Conservation (phyloP, 1,284 basidiomycete genomes). For the Tilletia caries region DNA sequence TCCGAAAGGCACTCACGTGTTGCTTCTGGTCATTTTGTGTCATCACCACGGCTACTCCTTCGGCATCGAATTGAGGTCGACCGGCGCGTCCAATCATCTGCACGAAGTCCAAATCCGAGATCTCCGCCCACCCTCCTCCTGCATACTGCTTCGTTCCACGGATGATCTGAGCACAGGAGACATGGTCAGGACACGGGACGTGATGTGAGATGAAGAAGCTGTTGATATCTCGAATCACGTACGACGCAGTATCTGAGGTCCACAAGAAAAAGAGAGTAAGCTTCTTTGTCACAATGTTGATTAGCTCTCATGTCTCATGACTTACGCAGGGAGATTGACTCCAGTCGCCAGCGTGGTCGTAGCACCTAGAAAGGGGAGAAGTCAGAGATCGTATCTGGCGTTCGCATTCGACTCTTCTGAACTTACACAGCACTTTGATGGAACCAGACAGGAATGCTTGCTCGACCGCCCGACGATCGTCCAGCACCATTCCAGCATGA, state of each 20-base stretch:
- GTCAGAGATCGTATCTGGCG: neutral
- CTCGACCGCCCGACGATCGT: conserved; percentile 71
- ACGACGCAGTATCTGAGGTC: conserved; percentile 30
- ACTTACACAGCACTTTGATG: conserved; percentile 63
- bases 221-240: neutral
- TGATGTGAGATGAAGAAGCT: neutral
- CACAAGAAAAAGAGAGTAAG: neutral
- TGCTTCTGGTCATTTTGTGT: conserved; percentile 34
- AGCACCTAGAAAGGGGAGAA: conserved; percentile 24
- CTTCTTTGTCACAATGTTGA: neutral
- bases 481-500: conserved; percentile 74
- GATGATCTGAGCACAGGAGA: conserved; percentile 24
- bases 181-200: neutral
- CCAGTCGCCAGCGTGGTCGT: conserved; percentile 75
- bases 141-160: conserved; percentile 40
- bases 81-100: conserved; percentile 73
- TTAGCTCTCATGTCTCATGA: neutral
- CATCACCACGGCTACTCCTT: conserved; percentile 46
- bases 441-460: conserved; percentile 66
- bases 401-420: neutral
- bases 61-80: conserved; percentile 80
- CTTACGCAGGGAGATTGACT: conserved; percentile 65
- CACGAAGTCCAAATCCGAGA: conserved; percentile 40
- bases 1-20: conserved; percentile 18
- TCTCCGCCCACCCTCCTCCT: conserved; percentile 31